Conservation (phyloP, 225 moss, liverwort and hornwort species). For the Marchantia polymorpha region DNA sequence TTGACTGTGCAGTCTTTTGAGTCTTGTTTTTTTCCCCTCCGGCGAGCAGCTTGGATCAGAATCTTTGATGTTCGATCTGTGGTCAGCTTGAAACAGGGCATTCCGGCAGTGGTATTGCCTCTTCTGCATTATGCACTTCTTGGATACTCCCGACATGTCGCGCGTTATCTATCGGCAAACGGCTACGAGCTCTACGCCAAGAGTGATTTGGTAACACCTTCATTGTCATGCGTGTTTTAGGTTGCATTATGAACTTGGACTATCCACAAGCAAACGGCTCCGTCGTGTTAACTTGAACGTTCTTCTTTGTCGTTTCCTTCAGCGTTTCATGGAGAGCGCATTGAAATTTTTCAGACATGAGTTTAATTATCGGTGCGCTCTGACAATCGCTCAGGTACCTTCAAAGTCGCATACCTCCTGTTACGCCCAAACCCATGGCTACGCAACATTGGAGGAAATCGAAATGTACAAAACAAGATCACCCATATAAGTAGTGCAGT, state of each 20-base stretch:
- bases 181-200: slow-evolving; percentile 86
- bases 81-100: slow-evolving; percentile 70
- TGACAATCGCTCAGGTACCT: slow-evolving; percentile 81
- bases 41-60: not conserved
- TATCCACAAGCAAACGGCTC: not conserved
- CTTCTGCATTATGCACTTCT: slow-evolving; percentile 78
- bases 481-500: not conserved
- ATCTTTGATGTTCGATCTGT: not conserved
- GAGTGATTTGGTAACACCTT: slow-evolving; percentile 57
- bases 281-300: not conserved
- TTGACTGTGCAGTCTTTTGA: too few species aligned
- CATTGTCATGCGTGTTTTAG: not conserved
- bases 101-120: slow-evolving; percentile 73
- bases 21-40: too few species aligned
- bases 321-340: slow-evolving; percentile 84
- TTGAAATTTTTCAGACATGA: slow-evolving; percentile 73
- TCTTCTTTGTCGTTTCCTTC: not conserved
- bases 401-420: too few species aligned
- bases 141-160: slow-evolving; percentile 82
- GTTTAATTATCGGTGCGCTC: slow-evolving; percentile 73
- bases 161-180: slow-evolving; percentile 70
- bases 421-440: too few species aligned
- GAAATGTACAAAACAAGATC: not conserved
- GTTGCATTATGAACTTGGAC: not conserved
- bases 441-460: not conserved